Conservation (phyloP, 1,139 yeast genomes). For the Yamadazyma songkhlaensis region DNA sequence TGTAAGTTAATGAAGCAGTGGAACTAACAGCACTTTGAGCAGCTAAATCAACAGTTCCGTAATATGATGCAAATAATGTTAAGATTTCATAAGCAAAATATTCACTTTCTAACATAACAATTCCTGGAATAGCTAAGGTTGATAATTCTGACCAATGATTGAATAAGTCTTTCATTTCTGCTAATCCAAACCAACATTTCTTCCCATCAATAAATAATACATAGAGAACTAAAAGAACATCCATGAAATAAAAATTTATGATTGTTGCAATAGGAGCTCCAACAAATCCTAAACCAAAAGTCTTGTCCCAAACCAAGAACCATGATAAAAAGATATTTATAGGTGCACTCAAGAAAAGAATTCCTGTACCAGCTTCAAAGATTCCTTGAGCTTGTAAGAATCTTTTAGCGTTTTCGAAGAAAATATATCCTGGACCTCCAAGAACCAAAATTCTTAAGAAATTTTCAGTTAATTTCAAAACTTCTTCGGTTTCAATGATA, state of each 20-base stretch:
- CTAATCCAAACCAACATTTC: conserved; percentile 71
- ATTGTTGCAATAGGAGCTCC: conserved; percentile 77
- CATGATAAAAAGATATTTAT: conserved; percentile 69
- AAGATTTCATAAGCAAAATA: conserved; percentile 70
- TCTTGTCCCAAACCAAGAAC: conserved; percentile 71
- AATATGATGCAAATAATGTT: conserved; percentile 71
- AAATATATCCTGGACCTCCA: conserved; percentile 84
- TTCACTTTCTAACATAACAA: conserved; percentile 72
- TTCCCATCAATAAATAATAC: conserved; percentile 58
- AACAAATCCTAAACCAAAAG: conserved; percentile 58
- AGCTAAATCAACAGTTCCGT: conserved; percentile 80
- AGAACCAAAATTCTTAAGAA: conserved; percentile 64
- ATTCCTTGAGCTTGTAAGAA: conserved; percentile 90
- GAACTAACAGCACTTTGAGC: conserved; percentile 88
- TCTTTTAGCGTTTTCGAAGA: conserved; percentile 80
- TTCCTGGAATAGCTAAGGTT: conserved; percentile 67
- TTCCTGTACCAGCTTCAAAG: conserved; percentile 85
- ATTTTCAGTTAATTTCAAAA: conserved; percentile 59
- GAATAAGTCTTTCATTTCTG: conserved; percentile 43
- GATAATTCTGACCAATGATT: conserved; percentile 60
- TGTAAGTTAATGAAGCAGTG: conserved; percentile 74
- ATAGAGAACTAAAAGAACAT: conserved; percentile 50
- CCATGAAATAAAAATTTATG: conserved; percentile 70
- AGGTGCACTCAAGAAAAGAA: conserved; percentile 77
- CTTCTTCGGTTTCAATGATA: conserved; percentile 58